Conservation (phyloP, 192 early-diverging fungal species). For the Umbelopsis vinacea region DNA sequence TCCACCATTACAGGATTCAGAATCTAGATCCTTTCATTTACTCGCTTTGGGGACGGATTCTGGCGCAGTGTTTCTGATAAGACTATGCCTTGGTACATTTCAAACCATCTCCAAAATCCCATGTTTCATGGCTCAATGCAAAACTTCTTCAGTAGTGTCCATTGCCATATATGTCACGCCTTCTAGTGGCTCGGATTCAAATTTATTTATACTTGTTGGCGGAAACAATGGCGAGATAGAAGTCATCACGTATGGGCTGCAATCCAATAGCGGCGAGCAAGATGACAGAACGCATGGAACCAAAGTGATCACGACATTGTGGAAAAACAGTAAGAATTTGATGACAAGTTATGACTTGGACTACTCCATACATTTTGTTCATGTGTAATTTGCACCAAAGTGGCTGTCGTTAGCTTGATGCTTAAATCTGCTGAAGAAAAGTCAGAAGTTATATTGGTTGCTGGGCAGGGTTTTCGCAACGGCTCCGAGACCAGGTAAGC, state of each 20-base stretch:
- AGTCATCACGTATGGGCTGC: background rate
- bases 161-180: background rate
- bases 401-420: background rate
- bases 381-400: background rate
- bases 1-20: too few relatives aligned
- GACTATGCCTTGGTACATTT: background rate
- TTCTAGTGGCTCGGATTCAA: background rate
- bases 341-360: background rate
- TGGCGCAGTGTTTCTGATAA: background rate
- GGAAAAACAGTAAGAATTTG: constrained; percentile 13
- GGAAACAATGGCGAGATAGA: constrained; percentile 10
- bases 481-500: background rate
- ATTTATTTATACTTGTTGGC: background rate
- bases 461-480: background rate
- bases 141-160: background rate
- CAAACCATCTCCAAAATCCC: background rate
- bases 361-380: background rate
- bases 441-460: background rate
- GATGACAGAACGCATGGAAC: background rate
- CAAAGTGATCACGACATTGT: constrained; percentile 1
- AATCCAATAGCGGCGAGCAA: background rate
- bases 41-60: background rate
- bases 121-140: background rate
- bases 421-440: background rate
- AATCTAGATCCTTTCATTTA: background rate